Evolutionary conservation across 371 early-diverging fungal genomes (phyloP), one percentile per base, ranked within the genome.

Genomic region (Mortierella sp.): DNA sequence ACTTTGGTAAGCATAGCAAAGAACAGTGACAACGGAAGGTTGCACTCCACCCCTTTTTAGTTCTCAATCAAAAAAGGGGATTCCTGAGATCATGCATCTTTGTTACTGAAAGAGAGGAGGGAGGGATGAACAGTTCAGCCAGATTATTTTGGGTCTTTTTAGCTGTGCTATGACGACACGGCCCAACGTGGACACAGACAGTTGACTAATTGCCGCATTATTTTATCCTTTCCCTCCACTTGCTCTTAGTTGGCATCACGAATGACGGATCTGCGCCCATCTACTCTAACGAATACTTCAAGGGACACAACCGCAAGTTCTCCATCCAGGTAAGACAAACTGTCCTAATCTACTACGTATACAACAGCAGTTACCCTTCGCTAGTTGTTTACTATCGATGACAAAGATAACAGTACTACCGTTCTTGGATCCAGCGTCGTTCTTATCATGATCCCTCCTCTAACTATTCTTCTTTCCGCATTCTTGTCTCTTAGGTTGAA

Each of bases 271-370:
- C 90, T 3, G 77, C 76, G 16, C 88, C 87, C 4, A 80, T 88
- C 68, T 54, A 75, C 68, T 77, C 86, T 76, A 72, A 78, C 4
- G 81, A 84, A 41, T 93, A 93, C 88, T 93, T 93, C 87, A 90
- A 90, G 49, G 90, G 88, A 27, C 89, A 88, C 76, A 89, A 89
- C 75, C 84, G 93, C 71, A 79, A 90, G 71, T 93, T 93, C 76
- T 90, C 92, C 70, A 88, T 93, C 38, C 93, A 88, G 80, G 88
- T 87, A 81, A n/a, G 49, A 11, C 63, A 12, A 27, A 58, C 29
- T 27, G 60, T 10, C 27, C n/a, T 41, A 10, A 56, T 35, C n/a
- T 24, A 24, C 27, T 27, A 8, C 11, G 48, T 46, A 46, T 46
- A 46, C 48, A 56, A 58, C 14, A n/a, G 12, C 60, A 58, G 29